Evolutionary conservation across 129 eudicot species (phyloP).

Genomic region (Saussurea involucrata): DNA sequence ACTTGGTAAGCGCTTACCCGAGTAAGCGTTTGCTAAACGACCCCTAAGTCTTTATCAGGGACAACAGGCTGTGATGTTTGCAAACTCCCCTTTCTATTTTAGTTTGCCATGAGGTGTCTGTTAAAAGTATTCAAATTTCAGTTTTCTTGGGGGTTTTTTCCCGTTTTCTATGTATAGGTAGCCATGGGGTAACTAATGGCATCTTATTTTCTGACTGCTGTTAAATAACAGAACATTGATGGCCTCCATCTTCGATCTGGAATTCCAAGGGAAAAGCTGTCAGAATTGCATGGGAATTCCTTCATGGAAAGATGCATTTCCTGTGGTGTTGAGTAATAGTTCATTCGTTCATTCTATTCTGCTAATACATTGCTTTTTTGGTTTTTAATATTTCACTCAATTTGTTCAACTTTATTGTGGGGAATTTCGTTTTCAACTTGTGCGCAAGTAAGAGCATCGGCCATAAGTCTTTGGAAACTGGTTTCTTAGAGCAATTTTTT

Average conservation of each 20-base stretch:
- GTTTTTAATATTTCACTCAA: not conserved
- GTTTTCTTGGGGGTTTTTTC: not conserved
- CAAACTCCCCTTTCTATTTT: no score
- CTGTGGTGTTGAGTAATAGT: constrained; percentile 69
- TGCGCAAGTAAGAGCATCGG: not conserved
- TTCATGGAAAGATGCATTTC: constrained; percentile 78
- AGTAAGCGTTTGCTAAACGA: no score
- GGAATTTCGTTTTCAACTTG: constrained; percentile 1
- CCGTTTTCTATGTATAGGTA: no score
- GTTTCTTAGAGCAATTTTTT: constrained; percentile 14
- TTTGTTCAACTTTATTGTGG: not conserved
- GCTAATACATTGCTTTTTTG: not conserved
- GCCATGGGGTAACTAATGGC: no score
- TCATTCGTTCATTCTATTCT: constrained; percentile 16
- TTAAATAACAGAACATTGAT: constrained; percentile 69
- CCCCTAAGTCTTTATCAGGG: not conserved
- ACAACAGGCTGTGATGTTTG: not conserved
- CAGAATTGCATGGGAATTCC: constrained; percentile 93
- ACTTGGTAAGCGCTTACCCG: no score
- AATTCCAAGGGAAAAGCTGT: constrained; percentile 78
- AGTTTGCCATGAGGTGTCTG: no score
- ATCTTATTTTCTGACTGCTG: no score
- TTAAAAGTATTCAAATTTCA: no score
- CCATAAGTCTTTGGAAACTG: not conserved
- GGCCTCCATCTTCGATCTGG: no score